Evolutionary conservation across 129 eudicot species (phyloP).

Genomic region (Apium graveolens): DNA sequence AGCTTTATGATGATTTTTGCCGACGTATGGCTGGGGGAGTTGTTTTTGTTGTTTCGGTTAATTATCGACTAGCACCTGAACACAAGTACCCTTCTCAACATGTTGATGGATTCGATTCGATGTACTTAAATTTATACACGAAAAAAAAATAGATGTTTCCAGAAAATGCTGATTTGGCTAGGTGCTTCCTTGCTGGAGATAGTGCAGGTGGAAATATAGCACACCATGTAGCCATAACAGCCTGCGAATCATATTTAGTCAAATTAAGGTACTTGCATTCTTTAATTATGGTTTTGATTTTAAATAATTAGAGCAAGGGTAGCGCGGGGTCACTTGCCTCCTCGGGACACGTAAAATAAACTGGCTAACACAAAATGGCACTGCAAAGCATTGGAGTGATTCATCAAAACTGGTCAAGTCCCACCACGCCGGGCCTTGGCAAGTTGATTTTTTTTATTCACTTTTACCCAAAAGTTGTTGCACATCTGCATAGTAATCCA

Average conservation of each 20-base stretch:
- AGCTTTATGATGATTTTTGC: background rate
- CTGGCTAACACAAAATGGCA: too few relatives aligned
- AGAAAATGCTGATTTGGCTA: background rate
- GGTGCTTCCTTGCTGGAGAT: slow-evolving; percentile 4
- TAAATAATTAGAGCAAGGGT: too few relatives aligned
- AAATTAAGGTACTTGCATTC: background rate
- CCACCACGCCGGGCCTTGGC: too few relatives aligned
- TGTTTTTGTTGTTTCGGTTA: slow-evolving; percentile 36
- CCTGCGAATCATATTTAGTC: background rate
- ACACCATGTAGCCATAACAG: background rate
- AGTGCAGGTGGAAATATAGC: slow-evolving; percentile 2
- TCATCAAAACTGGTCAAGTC: too few relatives aligned
- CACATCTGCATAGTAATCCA: too few relatives aligned
- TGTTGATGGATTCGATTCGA: slow-evolving; percentile 46
- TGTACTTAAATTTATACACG: slow-evolving; percentile 6
- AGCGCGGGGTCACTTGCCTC: too few relatives aligned
- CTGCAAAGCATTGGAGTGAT: too few relatives aligned
- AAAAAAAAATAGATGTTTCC: background rate
- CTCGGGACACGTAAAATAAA: too few relatives aligned
- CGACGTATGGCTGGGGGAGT: background rate
- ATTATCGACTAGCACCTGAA: slow-evolving; percentile 52
- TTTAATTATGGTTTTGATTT: background rate
- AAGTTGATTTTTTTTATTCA: too few relatives aligned
- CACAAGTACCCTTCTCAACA: slow-evolving; percentile 39
- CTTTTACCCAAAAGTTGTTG: too few relatives aligned